Evolutionary conservation across 1,284 basidiomycete species (phyloP), one percentile per base, ranked within the genome.

Genomic region (Chalciporus piperatoides): DNA sequence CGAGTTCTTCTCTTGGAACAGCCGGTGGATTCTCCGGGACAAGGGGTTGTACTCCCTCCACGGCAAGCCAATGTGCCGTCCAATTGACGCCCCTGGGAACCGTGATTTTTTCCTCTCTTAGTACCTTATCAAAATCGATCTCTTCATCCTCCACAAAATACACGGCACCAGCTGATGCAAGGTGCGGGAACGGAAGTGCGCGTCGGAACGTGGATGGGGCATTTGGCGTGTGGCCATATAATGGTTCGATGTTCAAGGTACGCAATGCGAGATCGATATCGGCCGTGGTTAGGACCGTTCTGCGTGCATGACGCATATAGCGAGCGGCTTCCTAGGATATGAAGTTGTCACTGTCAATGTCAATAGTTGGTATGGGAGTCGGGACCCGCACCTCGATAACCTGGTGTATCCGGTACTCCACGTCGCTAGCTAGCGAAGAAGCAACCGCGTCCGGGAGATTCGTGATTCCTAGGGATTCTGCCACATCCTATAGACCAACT

Each of bases 91-190:
- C 86, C 58, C 84, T 83, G 0, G 90, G 89, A 10, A 92, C 68
- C 0, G 80, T 75, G 25, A 92, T 82, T 65, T 92, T 86, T 64
- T 92, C 89, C 60, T 90, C 88, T 45, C 87, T 81, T 27, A 96
- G 71, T 7, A 93, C 84, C 44, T 85, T 88, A 63, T 95, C 92
- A 63, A 99, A 94, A 70, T 99, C 96, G 51, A 99, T 90, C 70
- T 99, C 96, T 60, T 98, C 93, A 63, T 99, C 96, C 57, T 97
- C 92, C 12, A 97, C 82, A 61, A 93, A 92, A 72, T 94, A 97
- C 4, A 99, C 82, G 25, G 90, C 70, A 25, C 84, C 79, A 9
- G 80, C 76, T 33, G 78, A 66, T 2, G 78, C 74, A 14, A 77
- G 64, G 46, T 82, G 76, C 0, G 85, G 79, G 53, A 81, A 86